A percentile compares a stretch with the other conserved stretches of the same genome.
These are phyloP conservation scores for Fomitopsis betulina DNA, from an alignment of 1,284 basidiomycete genomes.

Conservation along the genomic window DNA sequence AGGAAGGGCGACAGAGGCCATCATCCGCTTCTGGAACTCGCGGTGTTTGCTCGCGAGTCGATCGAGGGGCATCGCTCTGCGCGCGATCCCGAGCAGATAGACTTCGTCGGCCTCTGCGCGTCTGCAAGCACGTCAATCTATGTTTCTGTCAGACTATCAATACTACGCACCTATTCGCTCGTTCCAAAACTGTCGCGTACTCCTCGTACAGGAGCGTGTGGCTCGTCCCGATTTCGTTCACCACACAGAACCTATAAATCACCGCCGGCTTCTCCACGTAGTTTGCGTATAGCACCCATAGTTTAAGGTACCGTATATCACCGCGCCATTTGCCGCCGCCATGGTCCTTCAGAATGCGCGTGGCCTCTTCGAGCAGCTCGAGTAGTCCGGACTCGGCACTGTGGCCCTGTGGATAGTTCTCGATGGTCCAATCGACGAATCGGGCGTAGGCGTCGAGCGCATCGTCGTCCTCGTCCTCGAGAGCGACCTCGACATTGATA, in stretches of 20 bases:
- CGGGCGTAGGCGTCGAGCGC: conserved; percentile 55
- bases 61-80: conserved; percentile 80
- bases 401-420: conserved; percentile 63
- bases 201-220: conserved; percentile 89
- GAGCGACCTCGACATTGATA: conserved; percentile 47
- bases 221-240: conserved; percentile 84
- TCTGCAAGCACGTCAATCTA: conserved; percentile 34
- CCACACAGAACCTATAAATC: conserved; percentile 83
- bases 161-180: conserved; percentile 56
- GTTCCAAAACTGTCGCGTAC: conserved; percentile 79
- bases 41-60: conserved; percentile 80
- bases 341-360: conserved; percentile 68
- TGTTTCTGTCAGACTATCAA: neutral
- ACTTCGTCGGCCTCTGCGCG: conserved; percentile 84
- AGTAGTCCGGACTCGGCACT: conserved; percentile 73
- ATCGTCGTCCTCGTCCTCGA: conserved; percentile 50
- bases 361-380: conserved; percentile 79
- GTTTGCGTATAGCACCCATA: conserved; percentile 90
- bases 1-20: conserved; percentile 34
- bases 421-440: conserved; percentile 69
- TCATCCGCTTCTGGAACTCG: conserved; percentile 87
- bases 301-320: conserved; percentile 84
- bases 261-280: conserved; percentile 72
- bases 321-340: conserved; percentile 57
- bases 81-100: conserved; percentile 83